A percentile compares a stretch with the other conserved stretches of the same genome.
Evolutionary conservation across 768 basidiomycete species (phyloP).

Genomic region (Hericium erinaceus): DNA sequence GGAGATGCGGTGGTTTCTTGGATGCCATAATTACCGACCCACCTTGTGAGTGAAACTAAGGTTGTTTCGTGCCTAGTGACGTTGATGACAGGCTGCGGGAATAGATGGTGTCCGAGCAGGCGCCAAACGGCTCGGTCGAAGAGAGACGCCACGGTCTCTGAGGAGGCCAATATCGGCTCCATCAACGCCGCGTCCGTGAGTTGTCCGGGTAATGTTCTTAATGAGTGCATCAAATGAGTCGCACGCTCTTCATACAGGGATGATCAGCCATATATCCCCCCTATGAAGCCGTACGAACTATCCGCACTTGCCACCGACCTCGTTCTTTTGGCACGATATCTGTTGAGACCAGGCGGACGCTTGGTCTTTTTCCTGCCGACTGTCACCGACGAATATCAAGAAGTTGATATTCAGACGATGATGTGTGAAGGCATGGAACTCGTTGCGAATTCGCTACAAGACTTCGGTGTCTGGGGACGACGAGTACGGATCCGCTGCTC

Average conservation of each 20-base stretch:
- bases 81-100: background rate
- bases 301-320: conserved; percentile 77
- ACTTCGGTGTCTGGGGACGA: conserved; percentile 93
- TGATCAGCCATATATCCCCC: conserved; percentile 74
- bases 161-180: conserved; percentile 15
- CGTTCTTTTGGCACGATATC: conserved; percentile 68
- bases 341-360: conserved; percentile 78
- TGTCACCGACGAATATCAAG: conserved; percentile 83
- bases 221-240: background rate
- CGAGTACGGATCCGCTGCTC: conserved; percentile 45
- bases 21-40: conserved; percentile 95
- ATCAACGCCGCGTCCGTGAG: conserved; percentile 31
- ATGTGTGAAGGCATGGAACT: conserved; percentile 84
- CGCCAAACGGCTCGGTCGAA: conserved; percentile 75
- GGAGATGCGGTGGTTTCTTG: conserved; percentile 82
- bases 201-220: conserved; percentile 2
- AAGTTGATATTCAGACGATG: conserved; percentile 71
- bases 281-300: conserved; percentile 88
- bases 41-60: conserved; percentile 53
- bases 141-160: conserved; percentile 23
- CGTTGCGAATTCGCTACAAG: conserved; percentile 81
- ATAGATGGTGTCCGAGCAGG: conserved; percentile 88
- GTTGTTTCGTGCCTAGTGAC: background rate
- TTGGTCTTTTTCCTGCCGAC: conserved; percentile 95
- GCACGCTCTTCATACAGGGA: conserved; percentile 26